Evolutionary conservation across 2,329 filamentous ascomycete genomes (phyloP), one percentile per base, ranked within the genome.

Genomic region (Conoideocrella luteorostrata): DNA sequence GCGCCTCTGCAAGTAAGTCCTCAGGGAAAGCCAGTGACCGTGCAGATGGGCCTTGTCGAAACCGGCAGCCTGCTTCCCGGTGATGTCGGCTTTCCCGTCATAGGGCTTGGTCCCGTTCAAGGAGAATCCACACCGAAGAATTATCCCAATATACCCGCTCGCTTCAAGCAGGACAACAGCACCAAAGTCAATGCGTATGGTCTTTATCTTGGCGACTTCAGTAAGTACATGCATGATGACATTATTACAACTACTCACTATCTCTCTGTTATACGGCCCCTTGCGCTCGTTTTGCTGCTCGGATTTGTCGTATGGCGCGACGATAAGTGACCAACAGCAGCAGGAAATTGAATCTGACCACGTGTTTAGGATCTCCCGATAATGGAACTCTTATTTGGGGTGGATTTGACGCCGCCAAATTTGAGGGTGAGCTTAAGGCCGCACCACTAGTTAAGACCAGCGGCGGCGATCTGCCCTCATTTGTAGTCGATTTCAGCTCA

Each of bases 351-450:
- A 4, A 30, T 21, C 26, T 39, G 38, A 39, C 38, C 20, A 20
- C 11, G 6, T 21, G 17, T n/a, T 13, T 30, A 39, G 38, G 38
- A 12, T 39, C 38, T 32, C 18, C 39, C 4, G 23, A 36, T 2
- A 38, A n/a, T 7, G 44, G 44, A 9, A 24, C 44, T 4, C 10
- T 45, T 5, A 21, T 45, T 4, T 45, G 39, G 20, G 44, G 44
- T n/a, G 44, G 44, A 21, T 24, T 42, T 23, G 44, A 39, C 20
- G 38, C 38, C 12, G 38, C 38, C 26, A 39, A 39, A 11, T 21
- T 39, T 29, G 38, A 39, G 2, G 38, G 38, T 18, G 3, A 39
- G 26, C 38, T 39, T 26, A 30, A 38, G 22, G 6, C 20, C 7
- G 33, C 39, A 2, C 44, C n/a, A 4, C 22, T 30, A 21, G 20